phyloP scores from a whole-genome alignment of 2,329 filamentous ascomycete genomes.

The Macroventuria anomochaeta region DNA sequence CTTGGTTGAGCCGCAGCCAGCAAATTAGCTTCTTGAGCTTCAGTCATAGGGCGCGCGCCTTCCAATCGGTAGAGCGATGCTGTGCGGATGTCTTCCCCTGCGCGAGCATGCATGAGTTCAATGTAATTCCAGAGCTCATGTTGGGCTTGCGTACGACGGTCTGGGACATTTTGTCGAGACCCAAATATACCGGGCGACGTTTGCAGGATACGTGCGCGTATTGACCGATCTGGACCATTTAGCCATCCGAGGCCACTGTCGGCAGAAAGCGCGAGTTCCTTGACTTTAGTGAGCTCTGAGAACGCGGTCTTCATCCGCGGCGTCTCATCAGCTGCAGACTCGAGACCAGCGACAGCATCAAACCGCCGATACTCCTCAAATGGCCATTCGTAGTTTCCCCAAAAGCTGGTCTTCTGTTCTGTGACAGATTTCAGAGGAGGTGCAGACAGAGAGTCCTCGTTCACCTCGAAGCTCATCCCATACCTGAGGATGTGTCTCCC shows the following conservation, averaged over 20 bases:
- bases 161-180: constrained; percentile 44
- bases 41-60: constrained; percentile 20
- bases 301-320: constrained; percentile 67
- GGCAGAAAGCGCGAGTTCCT: constrained; percentile 70
- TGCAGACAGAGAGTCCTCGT: constrained; percentile 57
- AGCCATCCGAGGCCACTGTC: constrained; percentile 74
- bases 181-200: constrained; percentile 57
- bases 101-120: constrained; percentile 26
- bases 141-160: constrained; percentile 47
- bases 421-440: constrained; percentile 65
- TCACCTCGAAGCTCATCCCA: constrained; percentile 73
- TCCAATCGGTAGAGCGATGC: constrained; percentile 42
- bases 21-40: constrained; percentile 21
- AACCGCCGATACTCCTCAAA: constrained; percentile 65
- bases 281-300: constrained; percentile 60
- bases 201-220: constrained; percentile 56
- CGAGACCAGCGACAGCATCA: constrained; percentile 64
- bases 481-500: constrained; percentile 67
- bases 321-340: constrained; percentile 69
- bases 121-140: constrained; percentile 47
- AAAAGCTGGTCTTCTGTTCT: constrained; percentile 63
- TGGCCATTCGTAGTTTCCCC: constrained; percentile 72
- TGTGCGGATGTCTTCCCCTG: constrained; percentile 33
- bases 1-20: constrained; percentile 28
- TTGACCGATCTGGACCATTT: constrained; percentile 64